Percentiles rank a stretch among this genome's conserved stretches.
These are phyloP conservation scores for Leishmania braziliensis DNA, from an alignment of 208 protist species.

Conservation along the genomic window DNA sequence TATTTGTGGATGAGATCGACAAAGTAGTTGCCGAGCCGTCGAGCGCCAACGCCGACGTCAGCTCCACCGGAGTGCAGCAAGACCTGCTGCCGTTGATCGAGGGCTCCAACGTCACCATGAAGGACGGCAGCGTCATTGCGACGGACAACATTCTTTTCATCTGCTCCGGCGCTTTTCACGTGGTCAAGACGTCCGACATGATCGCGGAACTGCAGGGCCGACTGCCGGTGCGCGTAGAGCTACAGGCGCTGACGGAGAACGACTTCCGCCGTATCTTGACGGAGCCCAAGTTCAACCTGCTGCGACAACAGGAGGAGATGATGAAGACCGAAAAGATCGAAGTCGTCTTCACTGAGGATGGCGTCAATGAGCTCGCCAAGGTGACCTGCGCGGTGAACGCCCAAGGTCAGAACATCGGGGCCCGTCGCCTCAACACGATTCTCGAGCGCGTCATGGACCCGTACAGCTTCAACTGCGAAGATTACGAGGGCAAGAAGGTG, in stretches of 20 bases:
- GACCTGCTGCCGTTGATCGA: constrained; percentile 98
- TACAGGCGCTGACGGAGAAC: constrained; percentile 94
- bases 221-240: constrained; percentile 97
- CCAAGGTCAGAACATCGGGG: constrained; percentile 97
- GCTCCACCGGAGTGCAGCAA: constrained; percentile 96
- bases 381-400: constrained; percentile 93
- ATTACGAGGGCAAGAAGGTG: constrained; percentile 81
- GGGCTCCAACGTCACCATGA: constrained; percentile 95
- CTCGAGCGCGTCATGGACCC: constrained; percentile 96
- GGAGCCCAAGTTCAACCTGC: constrained; percentile 96
- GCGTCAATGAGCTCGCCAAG: constrained; percentile 90
- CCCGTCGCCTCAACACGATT: constrained; percentile 95
- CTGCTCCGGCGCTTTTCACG: constrained; percentile 97
- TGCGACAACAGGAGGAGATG: constrained; percentile 92
- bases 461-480: constrained; percentile 91
- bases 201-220: constrained; percentile 96
- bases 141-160: constrained; percentile 99
- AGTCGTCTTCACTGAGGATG: constrained; percentile 93
- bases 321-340: constrained; percentile 96
- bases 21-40: constrained; percentile 92
- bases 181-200: constrained; percentile 92
- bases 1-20: constrained; percentile 99
- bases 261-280: constrained; percentile 97
- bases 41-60: constrained; percentile 79
- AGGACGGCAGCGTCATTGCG: constrained; percentile 94